Evolutionary conservation across 2,329 filamentous ascomycete species (phyloP).

Genomic region (Dothiorella sarmentorum): DNA sequence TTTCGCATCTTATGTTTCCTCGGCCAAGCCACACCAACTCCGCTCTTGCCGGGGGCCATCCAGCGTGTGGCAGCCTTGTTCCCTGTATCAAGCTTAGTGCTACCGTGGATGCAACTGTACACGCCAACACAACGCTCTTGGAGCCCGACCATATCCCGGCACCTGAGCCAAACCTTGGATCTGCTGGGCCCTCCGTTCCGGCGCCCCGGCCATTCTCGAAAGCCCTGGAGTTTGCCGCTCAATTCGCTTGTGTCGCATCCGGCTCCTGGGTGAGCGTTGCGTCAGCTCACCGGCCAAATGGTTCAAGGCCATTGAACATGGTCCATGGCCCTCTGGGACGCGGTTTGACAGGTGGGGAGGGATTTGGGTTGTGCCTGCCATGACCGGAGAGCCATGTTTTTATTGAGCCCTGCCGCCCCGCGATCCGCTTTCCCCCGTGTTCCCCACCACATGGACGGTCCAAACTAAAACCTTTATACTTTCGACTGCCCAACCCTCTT

Average conservation of each 20-base stretch:
- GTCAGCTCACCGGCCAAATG: conserved; percentile 4
- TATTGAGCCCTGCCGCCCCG: conserved; percentile 9
- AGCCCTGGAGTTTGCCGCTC: conserved; percentile 12
- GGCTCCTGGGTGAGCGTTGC: conserved; percentile 3
- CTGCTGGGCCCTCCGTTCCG: not conserved
- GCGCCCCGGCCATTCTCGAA: conserved; percentile 12
- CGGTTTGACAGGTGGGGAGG: not conserved
- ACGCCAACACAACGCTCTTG: conserved; percentile 7
- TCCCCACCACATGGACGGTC: conserved; percentile 14
- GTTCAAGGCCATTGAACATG: not conserved
- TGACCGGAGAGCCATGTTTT: conserved; percentile 7
- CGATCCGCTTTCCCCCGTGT: conserved; percentile 11
- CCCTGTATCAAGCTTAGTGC: not conserved
- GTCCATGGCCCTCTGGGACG: not conserved
- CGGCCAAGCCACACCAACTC: conserved; percentile 7
- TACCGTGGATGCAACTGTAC: not conserved
- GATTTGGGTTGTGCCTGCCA: not conserved
- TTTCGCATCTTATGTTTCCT: not conserved
- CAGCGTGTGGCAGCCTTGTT: conserved; percentile 1
- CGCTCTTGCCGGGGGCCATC: conserved; percentile 3
- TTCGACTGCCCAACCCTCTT: not conserved
- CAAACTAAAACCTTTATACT: not conserved
- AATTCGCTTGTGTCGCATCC: conserved; percentile 10
- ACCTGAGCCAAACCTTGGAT: conserved; percentile 1
- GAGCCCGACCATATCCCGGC: conserved; percentile 1